A percentile compares a stretch with the other conserved stretches of the same genome.
Conservation (phyloP, 1,139 yeast genomes). For the Suhomyces bribrorum region DNA sequence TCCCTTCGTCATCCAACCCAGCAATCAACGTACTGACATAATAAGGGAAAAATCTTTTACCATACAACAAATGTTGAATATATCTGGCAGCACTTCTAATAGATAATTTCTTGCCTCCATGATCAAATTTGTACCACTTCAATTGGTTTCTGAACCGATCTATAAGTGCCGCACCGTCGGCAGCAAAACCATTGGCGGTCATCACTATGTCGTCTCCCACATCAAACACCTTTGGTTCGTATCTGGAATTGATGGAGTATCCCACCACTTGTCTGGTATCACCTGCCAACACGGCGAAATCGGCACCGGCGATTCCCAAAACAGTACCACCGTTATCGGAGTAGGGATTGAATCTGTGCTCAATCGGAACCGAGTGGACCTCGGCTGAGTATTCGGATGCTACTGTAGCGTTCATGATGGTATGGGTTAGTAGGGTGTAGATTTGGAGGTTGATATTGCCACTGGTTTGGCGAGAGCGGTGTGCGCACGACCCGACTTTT, state of each 20-base stretch:
- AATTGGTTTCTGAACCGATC: constrained; percentile 74
- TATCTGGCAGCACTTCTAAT: constrained; percentile 83
- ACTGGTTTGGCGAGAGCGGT: constrained; percentile 7
- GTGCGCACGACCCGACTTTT: constrained; percentile 5
- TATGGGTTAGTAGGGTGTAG: constrained; percentile 6
- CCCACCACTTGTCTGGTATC: constrained; percentile 97
- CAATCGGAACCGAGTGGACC: constrained; percentile 65
- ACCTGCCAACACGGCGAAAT: constrained; percentile 95
- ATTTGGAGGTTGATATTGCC: constrained; percentile 6
- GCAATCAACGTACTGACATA: constrained; percentile 94
- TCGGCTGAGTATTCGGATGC: constrained; percentile 64
- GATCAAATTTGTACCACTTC: constrained; percentile 93
- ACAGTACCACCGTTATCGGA: constrained; percentile 97
- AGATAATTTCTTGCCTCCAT: constrained; percentile 67
- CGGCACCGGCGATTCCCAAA: constrained; percentile 96
- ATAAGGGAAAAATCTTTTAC: constrained; percentile 95
- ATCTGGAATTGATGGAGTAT: constrained; percentile 88
- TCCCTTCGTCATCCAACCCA: constrained; percentile 91
- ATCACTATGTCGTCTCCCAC: constrained; percentile 87
- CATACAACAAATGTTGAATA: constrained; percentile 86
- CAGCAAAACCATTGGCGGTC: constrained; percentile 95
- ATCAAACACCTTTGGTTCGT: constrained; percentile 86
- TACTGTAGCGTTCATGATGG: constrained; percentile 38
- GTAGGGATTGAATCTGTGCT: constrained; percentile 94
- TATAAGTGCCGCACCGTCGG: constrained; percentile 87